Evolutionary conservation across 1,284 basidiomycete species (phyloP), one percentile per base, ranked within the genome.

Genomic region (Vanrija sp.): DNA sequence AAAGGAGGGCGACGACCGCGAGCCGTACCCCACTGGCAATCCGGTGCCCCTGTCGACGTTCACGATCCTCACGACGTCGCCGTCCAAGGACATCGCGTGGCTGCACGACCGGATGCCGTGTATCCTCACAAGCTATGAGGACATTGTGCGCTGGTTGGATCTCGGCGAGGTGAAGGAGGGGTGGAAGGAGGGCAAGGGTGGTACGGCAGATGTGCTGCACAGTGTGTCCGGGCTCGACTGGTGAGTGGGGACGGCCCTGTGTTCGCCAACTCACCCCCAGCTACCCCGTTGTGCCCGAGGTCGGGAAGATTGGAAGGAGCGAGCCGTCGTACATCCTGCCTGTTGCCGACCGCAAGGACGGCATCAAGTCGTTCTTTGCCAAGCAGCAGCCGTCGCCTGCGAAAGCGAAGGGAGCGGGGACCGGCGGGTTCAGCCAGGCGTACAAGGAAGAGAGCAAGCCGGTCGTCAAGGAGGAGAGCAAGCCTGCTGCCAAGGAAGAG

Each of bases 41-140:
- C 79, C 78, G 0, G 74, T 84, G 44, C 82, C 84, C 0, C 75
- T 89, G 0, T 89, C 84, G 78, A 89, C 89, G 0, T 97, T 91
- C 70, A 87, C 89, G 0, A 89, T 98, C 53, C 84, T 97, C 45
- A 98, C 94, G 0, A 93, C 90, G 0, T 76, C 80, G 12, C 86
- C 88, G 1, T 82, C 81, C 65, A 80, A 81, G 51, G 80, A 84
- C 10, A 79, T 89, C 51, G 76, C 78, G 10, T 92, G 88, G 86
- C 78, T 95, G 27, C 94, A 97, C 72, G 89, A 95, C 66, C 84
- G 94, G 16, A 93, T 95, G 78, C 94, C 94, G 3, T 88, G 93
- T 47, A 87, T 97, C 47, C 81, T 98, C 3, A 79, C 83, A 2
- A 79, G 79, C 1, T 67, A 78, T 43, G 79, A 83, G 4, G 84